Evolutionary conservation across 2,329 filamentous ascomycete genomes (phyloP).

Genomic region (Thielaviopsis punctulata): DNA sequence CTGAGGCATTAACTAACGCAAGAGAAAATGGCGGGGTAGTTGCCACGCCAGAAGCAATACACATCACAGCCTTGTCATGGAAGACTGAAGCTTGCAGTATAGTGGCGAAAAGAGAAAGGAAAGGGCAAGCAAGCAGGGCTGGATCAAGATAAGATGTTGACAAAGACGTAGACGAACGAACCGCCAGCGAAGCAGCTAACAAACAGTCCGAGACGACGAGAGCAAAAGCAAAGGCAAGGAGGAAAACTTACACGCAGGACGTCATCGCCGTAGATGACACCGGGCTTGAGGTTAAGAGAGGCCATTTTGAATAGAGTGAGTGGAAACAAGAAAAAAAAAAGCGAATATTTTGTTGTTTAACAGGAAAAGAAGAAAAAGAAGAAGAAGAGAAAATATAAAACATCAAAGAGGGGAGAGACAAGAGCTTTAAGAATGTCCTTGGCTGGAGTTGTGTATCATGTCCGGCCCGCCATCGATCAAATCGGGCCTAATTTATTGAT

Average conservation of each 20-base stretch:
- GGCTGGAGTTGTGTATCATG: not conserved
- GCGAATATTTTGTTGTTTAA: slow-evolving; percentile 1
- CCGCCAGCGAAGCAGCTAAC: not conserved
- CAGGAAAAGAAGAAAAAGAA: slow-evolving; percentile 1
- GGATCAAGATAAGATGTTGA: not conserved
- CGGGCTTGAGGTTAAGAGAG: slow-evolving; percentile 33
- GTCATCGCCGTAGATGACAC: slow-evolving; percentile 37
- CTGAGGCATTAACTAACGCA: not conserved
- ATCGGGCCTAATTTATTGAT: not conserved
- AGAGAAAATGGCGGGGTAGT: not conserved
- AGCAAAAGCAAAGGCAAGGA: not conserved
- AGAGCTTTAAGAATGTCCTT: not conserved
- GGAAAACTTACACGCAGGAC: slow-evolving; percentile 21
- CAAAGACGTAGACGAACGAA: not conserved
- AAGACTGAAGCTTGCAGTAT: no score
- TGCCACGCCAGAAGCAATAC: not conserved
- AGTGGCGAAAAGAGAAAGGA: not conserved
- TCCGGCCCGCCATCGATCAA: not conserved
- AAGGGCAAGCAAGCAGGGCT: not conserved
- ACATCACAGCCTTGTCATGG: not conserved
- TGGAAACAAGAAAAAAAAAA: slow-evolving; percentile 8
- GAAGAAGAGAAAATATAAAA: not conserved
- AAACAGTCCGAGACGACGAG: no score
- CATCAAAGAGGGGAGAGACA: not conserved
- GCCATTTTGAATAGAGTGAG: slow-evolving; percentile 15